Percentiles rank a stretch among this genome's conserved stretches.
Conservation (phyloP, 164 flowering plant species). For the Echeveria elegans region DNA sequence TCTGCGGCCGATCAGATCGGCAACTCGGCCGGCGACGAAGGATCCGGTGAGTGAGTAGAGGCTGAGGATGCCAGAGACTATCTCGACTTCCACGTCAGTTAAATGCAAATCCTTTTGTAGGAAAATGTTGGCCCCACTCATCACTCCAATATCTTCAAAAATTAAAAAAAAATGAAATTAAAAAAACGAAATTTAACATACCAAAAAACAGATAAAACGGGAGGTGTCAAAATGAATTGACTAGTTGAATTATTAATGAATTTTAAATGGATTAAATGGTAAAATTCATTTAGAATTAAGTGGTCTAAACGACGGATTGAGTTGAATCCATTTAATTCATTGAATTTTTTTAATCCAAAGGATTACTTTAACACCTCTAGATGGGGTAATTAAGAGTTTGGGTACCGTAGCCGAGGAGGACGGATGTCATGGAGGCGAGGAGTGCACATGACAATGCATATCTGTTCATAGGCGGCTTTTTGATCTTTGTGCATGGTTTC, state of each 20-base stretch:
- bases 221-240: not conserved
- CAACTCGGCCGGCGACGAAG: slow-evolving; percentile 3
- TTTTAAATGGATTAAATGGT: too few species aligned
- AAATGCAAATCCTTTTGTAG: slow-evolving; percentile 25
- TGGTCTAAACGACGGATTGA: too few species aligned
- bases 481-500: not conserved
- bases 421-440: slow-evolving; percentile 3
- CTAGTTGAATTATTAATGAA: too few species aligned
- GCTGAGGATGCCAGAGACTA: slow-evolving; percentile 4
- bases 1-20: not conserved
- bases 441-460: not conserved
- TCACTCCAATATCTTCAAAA: slow-evolving; percentile 34
- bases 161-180: not conserved
- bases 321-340: too few species aligned
- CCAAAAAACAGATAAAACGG: not conserved
- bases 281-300: too few species aligned
- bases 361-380: too few species aligned
- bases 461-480: not conserved
- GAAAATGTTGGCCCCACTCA: slow-evolving; percentile 41
- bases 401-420: slow-evolving; percentile 4
- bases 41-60: slow-evolving; percentile 4
- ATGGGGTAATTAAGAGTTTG: too few species aligned
- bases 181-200: not conserved
- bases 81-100: not conserved
- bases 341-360: too few species aligned